Conservation (phyloP, 331 rosid genomes). For the Cydonia oblonga region DNA sequence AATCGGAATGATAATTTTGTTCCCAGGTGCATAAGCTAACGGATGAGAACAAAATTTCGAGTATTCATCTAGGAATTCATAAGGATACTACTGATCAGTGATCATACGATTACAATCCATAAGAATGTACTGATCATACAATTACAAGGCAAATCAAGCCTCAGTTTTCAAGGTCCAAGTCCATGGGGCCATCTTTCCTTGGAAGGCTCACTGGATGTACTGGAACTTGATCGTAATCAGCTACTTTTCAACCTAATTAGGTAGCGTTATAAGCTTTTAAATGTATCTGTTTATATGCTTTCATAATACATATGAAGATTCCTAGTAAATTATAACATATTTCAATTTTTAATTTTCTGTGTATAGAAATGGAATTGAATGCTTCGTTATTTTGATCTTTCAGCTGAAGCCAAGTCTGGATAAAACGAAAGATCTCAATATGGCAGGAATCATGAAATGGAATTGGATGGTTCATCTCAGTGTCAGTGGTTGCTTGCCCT, state of each 20-base stretch:
- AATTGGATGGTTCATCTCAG: too few species aligned
- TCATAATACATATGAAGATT: background rate
- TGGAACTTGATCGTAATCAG: background rate
- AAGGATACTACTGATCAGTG: too few species aligned
- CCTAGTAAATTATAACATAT: background rate
- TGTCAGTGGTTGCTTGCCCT: too few species aligned
- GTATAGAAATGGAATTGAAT: too few species aligned
- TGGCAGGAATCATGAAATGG: constrained; percentile 97
- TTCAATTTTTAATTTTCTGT: background rate
- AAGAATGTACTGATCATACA: background rate
- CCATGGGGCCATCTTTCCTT: background rate
- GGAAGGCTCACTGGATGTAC: constrained; percentile 8
- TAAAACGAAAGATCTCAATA: background rate
- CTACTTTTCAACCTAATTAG: too few species aligned
- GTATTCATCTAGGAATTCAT: background rate
- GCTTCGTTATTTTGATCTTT: background rate
- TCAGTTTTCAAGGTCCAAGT: background rate
- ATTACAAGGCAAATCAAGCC: too few species aligned
- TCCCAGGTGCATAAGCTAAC: background rate
- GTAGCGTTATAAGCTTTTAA: too few species aligned
- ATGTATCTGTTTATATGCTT: too few species aligned
- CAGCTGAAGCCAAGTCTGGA: constrained; percentile 66
- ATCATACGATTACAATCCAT: too few species aligned
- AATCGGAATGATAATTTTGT: too few species aligned
- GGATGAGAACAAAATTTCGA: background rate